A percentile compares a stretch with the other conserved stretches of the same genome.
These are phyloP conservation scores for Microstroma glucosiphilum DNA, from an alignment of 1,284 basidiomycete genomes.

Conservation along the genomic window DNA sequence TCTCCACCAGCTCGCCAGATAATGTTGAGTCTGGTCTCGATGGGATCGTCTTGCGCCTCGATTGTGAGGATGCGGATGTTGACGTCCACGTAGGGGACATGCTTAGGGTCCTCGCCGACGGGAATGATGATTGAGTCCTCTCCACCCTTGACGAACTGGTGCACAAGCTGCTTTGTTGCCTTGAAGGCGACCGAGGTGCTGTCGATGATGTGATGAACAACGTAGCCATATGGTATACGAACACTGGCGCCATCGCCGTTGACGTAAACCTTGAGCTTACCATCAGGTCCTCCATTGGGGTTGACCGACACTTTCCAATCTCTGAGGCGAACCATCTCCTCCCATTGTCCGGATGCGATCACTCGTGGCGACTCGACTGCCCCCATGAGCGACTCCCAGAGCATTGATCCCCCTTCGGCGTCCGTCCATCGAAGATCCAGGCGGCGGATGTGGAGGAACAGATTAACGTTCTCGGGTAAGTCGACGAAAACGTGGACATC, in stretches of 20 bases:
- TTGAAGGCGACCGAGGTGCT: constrained; percentile 52
- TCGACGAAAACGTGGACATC: constrained; percentile 46
- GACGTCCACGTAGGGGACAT: constrained; percentile 58
- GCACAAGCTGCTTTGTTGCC: constrained; percentile 52
- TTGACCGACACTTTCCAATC: constrained; percentile 57
- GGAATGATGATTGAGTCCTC: constrained; percentile 41
- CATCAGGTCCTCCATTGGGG: constrained; percentile 13
- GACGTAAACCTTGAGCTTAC: constrained; percentile 49
- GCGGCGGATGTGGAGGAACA: constrained; percentile 36
- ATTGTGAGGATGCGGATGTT: constrained; percentile 60
- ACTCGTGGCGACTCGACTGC: constrained; percentile 53
- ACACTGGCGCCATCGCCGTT: constrained; percentile 65
- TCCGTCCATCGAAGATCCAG: constrained; percentile 38
- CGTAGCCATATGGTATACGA: constrained; percentile 71
- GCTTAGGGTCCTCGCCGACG: constrained; percentile 41
- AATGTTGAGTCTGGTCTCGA: constrained; percentile 73
- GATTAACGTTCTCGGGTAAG: constrained; percentile 43
- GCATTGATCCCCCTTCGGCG: constrained; percentile 30
- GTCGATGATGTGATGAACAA: constrained; percentile 58
- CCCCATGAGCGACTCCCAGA: constrained; percentile 51
- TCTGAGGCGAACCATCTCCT: constrained; percentile 67
- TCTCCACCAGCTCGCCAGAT: constrained; percentile 72
- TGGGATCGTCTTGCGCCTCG: constrained; percentile 80
- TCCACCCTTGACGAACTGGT: constrained; percentile 51
- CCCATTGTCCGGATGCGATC: constrained; percentile 60